These are phyloP conservation scores for Boletus huronensis DNA, from an alignment of 768 basidiomycete species.

Conservation along the genomic window DNA sequence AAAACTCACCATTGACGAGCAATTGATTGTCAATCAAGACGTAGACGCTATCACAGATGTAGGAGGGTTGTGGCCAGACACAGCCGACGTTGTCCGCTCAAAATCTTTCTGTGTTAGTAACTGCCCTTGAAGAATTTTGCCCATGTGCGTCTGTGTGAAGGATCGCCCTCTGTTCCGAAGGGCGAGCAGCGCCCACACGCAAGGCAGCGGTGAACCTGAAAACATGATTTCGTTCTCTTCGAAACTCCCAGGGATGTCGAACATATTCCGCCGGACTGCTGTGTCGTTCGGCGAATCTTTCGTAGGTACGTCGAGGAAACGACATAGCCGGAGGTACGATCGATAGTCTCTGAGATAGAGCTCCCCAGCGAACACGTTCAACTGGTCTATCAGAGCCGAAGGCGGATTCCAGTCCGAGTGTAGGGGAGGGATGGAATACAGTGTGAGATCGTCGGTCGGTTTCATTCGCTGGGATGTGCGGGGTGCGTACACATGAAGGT, in stretches of 20 bases:
- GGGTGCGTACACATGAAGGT: conserved; percentile 41
- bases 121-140: neutral
- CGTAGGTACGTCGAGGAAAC: conserved; percentile 17
- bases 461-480: conserved; percentile 33
- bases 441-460: conserved; percentile 32
- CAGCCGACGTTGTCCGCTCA: neutral
- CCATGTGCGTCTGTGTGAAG: neutral
- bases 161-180: neutral
- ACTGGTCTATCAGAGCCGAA: conserved; percentile 5
- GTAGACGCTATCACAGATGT: no score
- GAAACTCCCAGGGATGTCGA: neutral
- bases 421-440: conserved; percentile 6
- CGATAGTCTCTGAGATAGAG: conserved; percentile 14
- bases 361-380: conserved; percentile 6
- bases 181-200: neutral
- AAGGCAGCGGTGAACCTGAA: neutral
- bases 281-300: neutral
- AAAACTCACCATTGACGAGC: no score
- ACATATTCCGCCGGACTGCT: neutral
- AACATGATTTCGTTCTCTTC: neutral
- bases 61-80: no score
- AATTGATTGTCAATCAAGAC: no score
- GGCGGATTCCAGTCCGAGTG: conserved; percentile 2
- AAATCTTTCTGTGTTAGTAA: neutral
- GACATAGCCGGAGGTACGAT: conserved; percentile 21